Evolutionary conservation across 768 basidiomycete species (phyloP), one percentile per base, ranked within the genome.

Genomic region (Panaeolus cyanescens): DNA sequence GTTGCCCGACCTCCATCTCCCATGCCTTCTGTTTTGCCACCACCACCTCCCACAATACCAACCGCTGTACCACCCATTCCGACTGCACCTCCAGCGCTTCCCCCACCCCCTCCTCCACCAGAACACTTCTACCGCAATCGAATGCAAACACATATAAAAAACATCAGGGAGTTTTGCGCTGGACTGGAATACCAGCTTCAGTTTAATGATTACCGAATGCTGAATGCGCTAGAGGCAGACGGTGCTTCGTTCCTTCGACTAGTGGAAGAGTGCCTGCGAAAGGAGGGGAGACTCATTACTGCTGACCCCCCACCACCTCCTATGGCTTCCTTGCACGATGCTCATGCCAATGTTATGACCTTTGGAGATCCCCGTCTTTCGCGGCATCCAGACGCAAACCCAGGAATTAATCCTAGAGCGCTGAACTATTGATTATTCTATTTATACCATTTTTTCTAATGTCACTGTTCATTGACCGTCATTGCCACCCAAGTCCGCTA

Each of bases 151-250:
- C 79, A 81, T 59, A 80, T 83, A 56, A 65, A 68, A 31, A 76
- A 77, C 61, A 74, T 81, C 32, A 72, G 80, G 20, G 78, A 80
- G 42, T 82, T 81, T 59, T 79, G 78, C 59, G 75, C 78, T 37
- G 79, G 80, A 4, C 67, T 82, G 61, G 80, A 83, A 62, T 82
- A 77, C 42, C 78, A 83, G 59, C 66, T 82, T 19, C 80, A 79
- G 58, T 80, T 80, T 59, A 76, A 79, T 42, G 81, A 83, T 66
- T 68, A 69, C 56, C 74, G 75, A 19, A 77, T 83, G 74, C 64
- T 82, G 57, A 72, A 77, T 32, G 73, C 74, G 28, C 70, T 83
- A 9, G 81, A 82, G 62, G 66, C 68, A 12, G 77, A 80, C 56
- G 82, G 79, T 1, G 74, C 66, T 7, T 68, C 72, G 20, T 83